Percentiles rank a stretch among this genome's conserved stretches.
Evolutionary conservation across 192 early-diverging fungal genomes (phyloP).

Genomic region (Umbelopsis isabellina): DNA sequence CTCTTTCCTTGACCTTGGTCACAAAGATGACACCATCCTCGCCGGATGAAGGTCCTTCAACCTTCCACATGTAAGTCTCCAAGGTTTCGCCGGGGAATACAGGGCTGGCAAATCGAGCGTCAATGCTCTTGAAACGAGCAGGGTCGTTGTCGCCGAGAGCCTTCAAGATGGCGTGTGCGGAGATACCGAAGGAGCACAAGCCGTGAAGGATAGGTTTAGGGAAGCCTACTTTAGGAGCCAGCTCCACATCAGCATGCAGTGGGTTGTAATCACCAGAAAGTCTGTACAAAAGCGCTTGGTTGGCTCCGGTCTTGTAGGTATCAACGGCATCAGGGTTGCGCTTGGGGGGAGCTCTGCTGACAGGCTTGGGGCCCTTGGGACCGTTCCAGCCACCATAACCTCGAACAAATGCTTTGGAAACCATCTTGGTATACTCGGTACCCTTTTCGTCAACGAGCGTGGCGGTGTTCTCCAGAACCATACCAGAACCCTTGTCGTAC

Average conservation of each 20-base stretch:
- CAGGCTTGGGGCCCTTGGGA: conserved; percentile 67
- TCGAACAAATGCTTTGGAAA: conserved; percentile 27
- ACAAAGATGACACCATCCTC: conserved; percentile 55
- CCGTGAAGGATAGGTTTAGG: conserved; percentile 76
- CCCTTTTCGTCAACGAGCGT: conserved; percentile 1
- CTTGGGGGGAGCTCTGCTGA: conserved; percentile 53
- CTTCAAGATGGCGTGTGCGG: conserved; percentile 62
- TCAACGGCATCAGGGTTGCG: conserved; percentile 61
- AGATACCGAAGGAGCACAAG: conserved; percentile 61
- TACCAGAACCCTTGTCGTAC: conserved; percentile 71
- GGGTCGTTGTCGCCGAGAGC: conserved; percentile 56
- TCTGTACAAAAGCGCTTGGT: conserved; percentile 72
- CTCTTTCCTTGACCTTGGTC: conserved; percentile 56
- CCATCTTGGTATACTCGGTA: conserved; percentile 17
- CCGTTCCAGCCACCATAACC: conserved; percentile 46
- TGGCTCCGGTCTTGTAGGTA: conserved; percentile 45
- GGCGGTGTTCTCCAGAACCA: conserved; percentile 68
- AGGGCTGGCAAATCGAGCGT: conserved; percentile 66
- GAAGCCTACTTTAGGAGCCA: conserved; percentile 72
- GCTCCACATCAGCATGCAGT: conserved; percentile 70
- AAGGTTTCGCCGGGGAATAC: conserved; percentile 79
- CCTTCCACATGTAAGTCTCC: conserved; percentile 73
- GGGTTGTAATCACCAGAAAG: conserved; percentile 82
- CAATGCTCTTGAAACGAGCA: conserved; percentile 62
- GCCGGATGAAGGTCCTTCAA: conserved; percentile 29